Evolutionary conservation across 352 stramenopile species (phyloP).

Genomic region (Phytophthora ohioensis): DNA sequence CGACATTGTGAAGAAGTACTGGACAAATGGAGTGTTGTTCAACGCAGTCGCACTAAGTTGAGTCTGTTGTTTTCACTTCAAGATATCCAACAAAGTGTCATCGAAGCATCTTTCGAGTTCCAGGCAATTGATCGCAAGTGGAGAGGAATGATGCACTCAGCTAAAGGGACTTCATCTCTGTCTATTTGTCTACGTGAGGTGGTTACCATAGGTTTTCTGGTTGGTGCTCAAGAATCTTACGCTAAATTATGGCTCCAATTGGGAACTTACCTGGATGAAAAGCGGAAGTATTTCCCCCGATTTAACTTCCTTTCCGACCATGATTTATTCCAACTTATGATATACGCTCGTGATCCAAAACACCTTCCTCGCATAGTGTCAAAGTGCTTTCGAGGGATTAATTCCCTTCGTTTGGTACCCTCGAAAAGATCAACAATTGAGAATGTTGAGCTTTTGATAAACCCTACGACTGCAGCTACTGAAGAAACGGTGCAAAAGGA

Average conservation of each 20-base stretch:
- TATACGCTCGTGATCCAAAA: conserved; percentile 44
- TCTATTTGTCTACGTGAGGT: conserved; percentile 67
- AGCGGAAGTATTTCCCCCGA: conserved; percentile 62
- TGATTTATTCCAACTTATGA: conserved; percentile 68
- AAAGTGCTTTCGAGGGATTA: conserved; percentile 62
- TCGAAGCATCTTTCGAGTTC: conserved; percentile 65
- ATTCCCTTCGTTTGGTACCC: conserved; percentile 36
- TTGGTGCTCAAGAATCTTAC: conserved; percentile 47
- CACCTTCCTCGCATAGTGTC: conserved; percentile 52
- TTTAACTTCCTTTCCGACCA: conserved; percentile 75
- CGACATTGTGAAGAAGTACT: conserved; percentile 68
- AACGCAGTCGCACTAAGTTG: conserved; percentile 62
- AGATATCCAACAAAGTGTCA: conserved; percentile 68
- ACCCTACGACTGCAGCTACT: neutral
- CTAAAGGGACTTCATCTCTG: conserved; percentile 56
- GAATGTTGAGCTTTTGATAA: conserved; percentile 2
- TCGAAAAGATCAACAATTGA: conserved; percentile 12
- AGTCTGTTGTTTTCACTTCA: conserved; percentile 53
- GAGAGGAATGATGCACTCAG: conserved; percentile 71
- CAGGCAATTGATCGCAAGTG: conserved; percentile 74
- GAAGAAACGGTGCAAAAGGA: conserved; percentile 1
- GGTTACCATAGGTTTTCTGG: conserved; percentile 62
- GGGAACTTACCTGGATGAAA: conserved; percentile 62
- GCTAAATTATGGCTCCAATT: conserved; percentile 71
- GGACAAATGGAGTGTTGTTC: conserved; percentile 61